Percentiles rank a stretch among this genome's conserved stretches.
These are phyloP conservation scores for Agrostemma githago DNA, from an alignment of 148 eudicot genomes.

Conservation along the genomic window DNA sequence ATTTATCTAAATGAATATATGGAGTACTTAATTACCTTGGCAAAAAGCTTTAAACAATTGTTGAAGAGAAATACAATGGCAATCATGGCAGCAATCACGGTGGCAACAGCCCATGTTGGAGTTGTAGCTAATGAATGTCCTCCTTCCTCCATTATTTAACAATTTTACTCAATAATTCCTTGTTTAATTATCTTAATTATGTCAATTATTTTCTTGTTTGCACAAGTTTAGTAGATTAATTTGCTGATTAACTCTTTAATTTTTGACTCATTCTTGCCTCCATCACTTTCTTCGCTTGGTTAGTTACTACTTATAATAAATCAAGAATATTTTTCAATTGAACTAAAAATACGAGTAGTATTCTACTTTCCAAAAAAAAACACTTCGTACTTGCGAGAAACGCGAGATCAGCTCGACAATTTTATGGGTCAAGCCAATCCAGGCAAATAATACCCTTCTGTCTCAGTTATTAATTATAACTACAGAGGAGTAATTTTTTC, in stretches of 20 bases:
- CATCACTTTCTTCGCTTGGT: slow-evolving; percentile 1
- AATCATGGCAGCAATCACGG: slow-evolving; percentile 54
- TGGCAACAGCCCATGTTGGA: slow-evolving; percentile 82
- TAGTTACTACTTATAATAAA: neutral
- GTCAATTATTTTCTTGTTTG: neutral
- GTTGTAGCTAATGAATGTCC: slow-evolving; percentile 54
- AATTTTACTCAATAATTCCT: neutral
- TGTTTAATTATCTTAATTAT: neutral
- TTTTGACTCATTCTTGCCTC: slow-evolving; percentile 9
- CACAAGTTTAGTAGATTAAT: neutral
- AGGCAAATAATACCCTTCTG: too few relatives aligned
- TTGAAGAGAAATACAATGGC: slow-evolving; percentile 43
- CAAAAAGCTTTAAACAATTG: slow-evolving; percentile 38
- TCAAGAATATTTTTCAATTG: neutral
- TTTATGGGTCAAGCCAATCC: too few relatives aligned
- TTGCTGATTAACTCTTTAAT: neutral
- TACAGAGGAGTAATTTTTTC: too few relatives aligned
- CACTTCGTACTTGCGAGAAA: too few relatives aligned
- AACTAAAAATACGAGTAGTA: neutral
- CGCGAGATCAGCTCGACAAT: too few relatives aligned
- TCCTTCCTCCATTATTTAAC: slow-evolving; percentile 16
- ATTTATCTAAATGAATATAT: neutral
- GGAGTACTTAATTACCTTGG: slow-evolving; percentile 30
- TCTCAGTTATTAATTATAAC: too few relatives aligned
- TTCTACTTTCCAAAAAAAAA: too few relatives aligned